phyloP scores from a whole-genome alignment of 768 basidiomycete species.

The Tylopilus felleus region DNA sequence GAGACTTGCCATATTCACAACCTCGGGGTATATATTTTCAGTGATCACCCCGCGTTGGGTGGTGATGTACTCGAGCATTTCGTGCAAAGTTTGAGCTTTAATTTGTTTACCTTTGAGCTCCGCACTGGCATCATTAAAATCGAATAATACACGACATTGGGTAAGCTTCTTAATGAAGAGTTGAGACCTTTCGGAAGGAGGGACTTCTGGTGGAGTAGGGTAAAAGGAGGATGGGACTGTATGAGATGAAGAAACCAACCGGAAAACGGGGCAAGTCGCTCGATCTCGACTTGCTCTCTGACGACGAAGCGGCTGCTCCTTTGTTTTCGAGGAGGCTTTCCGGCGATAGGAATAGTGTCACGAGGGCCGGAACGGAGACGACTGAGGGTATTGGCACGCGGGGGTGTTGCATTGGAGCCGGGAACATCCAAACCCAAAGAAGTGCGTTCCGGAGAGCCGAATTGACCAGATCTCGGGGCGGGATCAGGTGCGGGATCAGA shows the following conservation, averaged over 20 bases:
- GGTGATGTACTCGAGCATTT: slow-evolving; percentile 99
- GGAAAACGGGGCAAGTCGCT: slow-evolving; percentile 86
- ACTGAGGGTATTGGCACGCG: slow-evolving; percentile 64
- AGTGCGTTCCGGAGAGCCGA: slow-evolving; percentile 47
- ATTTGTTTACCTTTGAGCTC: slow-evolving; percentile 98
- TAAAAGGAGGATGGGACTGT: slow-evolving; percentile 9
- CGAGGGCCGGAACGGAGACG: slow-evolving; percentile 82
- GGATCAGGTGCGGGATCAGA: slow-evolving; percentile 57
- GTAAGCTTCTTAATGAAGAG: slow-evolving; percentile 93
- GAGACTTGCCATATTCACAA: slow-evolving; percentile 86
- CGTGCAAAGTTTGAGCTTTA: slow-evolving; percentile 95
- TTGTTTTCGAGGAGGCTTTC: slow-evolving; percentile 96
- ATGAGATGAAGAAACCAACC: slow-evolving; percentile 41
- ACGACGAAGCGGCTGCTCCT: slow-evolving; percentile 95
- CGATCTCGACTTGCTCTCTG: slow-evolving; percentile 94
- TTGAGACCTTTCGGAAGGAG: slow-evolving; percentile 81
- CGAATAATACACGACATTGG: slow-evolving; percentile 96
- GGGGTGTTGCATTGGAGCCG: slow-evolving; percentile 48
- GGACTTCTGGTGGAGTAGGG: slow-evolving; percentile 59
- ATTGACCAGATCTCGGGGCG: slow-evolving; percentile 40
- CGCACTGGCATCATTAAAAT: slow-evolving; percentile 96
- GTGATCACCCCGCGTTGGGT: slow-evolving; percentile 95
- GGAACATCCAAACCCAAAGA: slow-evolving; percentile 46
- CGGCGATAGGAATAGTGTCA: slow-evolving; percentile 94
- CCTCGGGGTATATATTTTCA: slow-evolving; percentile 97